A percentile compares a stretch with the other conserved stretches of the same genome.
phyloP scores from a whole-genome alignment of 495 filamentous ascomycete species.

The Lophiostoma macrostomum region DNA sequence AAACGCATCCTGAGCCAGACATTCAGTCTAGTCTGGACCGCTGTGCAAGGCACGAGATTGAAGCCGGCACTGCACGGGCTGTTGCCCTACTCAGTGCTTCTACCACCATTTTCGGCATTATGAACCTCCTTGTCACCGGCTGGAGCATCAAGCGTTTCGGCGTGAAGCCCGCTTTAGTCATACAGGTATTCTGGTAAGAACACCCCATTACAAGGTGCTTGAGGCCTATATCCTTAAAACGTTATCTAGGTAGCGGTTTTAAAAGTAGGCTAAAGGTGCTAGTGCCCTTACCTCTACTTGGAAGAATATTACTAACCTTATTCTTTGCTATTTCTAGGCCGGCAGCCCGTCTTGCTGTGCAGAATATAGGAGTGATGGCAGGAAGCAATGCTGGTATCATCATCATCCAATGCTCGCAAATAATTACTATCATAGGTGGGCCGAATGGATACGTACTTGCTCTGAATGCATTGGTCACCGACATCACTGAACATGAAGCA shows the following conservation, averaged over 20 bases:
- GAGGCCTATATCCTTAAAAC: too few relatives aligned
- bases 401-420: slow-evolving; percentile 55
- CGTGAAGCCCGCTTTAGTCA: slow-evolving; percentile 49
- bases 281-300: too few relatives aligned
- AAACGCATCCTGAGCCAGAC: slow-evolving; percentile 41
- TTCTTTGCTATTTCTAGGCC: too few relatives aligned
- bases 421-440: slow-evolving; percentile 56
- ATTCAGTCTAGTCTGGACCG: slow-evolving; percentile 38
- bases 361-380: slow-evolving; percentile 52
- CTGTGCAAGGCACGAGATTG: slow-evolving; percentile 49
- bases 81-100: slow-evolving; percentile 52
- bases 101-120: slow-evolving; percentile 45
- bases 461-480: slow-evolving; percentile 45
- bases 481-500: slow-evolving; percentile 48
- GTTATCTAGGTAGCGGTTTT: too few relatives aligned
- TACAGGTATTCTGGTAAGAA: slow-evolving; percentile 52
- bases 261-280: too few relatives aligned
- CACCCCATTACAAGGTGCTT: too few relatives aligned
- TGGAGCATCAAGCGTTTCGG: slow-evolving; percentile 57
- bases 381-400: slow-evolving; percentile 52
- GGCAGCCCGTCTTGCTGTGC: slow-evolving; percentile 51
- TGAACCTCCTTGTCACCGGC: slow-evolving; percentile 57
- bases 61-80: slow-evolving; percentile 53
- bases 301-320: too few relatives aligned
- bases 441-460: slow-evolving; percentile 56